Evolutionary conservation across 306 rosid species (phyloP), one percentile per base, ranked within the genome.

Genomic region (Sechiopsis laciniata): DNA sequence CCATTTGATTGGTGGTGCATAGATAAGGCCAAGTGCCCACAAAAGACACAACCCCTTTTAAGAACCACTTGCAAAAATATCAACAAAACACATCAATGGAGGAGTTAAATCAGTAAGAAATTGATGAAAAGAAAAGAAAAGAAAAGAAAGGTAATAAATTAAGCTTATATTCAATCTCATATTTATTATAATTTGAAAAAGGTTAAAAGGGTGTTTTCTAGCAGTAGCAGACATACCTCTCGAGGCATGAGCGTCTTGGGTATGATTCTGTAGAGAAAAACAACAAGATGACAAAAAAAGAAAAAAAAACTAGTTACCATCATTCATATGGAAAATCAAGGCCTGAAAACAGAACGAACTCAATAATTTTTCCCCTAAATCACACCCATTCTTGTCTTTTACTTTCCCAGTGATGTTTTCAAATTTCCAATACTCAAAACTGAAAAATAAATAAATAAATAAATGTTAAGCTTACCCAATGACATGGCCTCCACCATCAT

Each of bases 211-310:
- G 7, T 51, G 60, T 80, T 81, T 85, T 84, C 67, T 59, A 46
- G 76, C 78, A 80, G 59, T 59, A 83, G 74, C 79, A 79, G 84
- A 81, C 85, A 84, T 81, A 88, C 94, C 90, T 88, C 94, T 88
- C 90, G 87, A 83, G 94, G 90, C 89, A 86, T 88, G 86, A 88
- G 94, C 74, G 94, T 88, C 90, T 88, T 88, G 90, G 94, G 94
- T 84, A 88, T 88, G 80, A 88, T 87, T 77, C 90, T 88, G 90
- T 81, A 81, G 81, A 79, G 84, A 88, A 76, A 20, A 81, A 83
- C 77, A 84, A 69, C 79, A 82, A 83, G 57, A 86, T 78, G 81
- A 63, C 68, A 74, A 82, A 63, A 40, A 37, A 37, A 37, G 4
- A 37, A 37, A 37, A 40, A 40, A 40, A 40, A 74, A 50, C 16